Base-by-base conservation (phyloP, 371 early-diverging fungal genomes). In the Mortierella sp. region DNA sequence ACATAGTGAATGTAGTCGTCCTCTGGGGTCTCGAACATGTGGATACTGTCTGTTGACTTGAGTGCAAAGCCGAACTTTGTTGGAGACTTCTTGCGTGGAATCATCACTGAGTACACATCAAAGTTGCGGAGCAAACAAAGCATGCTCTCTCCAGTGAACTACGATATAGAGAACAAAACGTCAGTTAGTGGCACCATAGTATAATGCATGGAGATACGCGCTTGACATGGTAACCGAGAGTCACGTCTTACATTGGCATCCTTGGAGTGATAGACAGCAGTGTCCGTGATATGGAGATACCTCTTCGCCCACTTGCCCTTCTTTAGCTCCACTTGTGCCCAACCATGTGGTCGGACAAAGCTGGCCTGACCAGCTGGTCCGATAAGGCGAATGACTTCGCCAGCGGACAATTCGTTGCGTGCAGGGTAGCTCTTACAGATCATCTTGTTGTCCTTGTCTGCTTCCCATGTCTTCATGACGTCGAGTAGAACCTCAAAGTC, bases 401-500 rank as follows among this genome's bases (percentile, higher is more conserved):
- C 52, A 21, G 77, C 77, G 0, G 77, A 39, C 21, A 79, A 52
- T 43, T 73, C 79, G 24, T 58, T 48, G 22, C 60, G 76, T 2
- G 59, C 71, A 28, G 71, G 59, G 56, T 63, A 78, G 25, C 71
- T 57, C 71, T 68, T 62, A 60, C 72, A 71, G 52, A 72, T 65
- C 73, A 66, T 63, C 57, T 78, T 71, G 57, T 63, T 68, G 57
- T 70, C 74, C 52, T 73, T 73, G 52, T 80, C 73, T 19, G 83
- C 82, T 51, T 95, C 96, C 96, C 96, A 96, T 6, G 88, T 82
- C 52, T 86, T 86, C 24, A 95, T 81, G 7, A 94, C 81, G 65
- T 91, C 89, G 55, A 93, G 83, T 7, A 96, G 87, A 21, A 91
- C 86, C 78, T 96, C 97, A 92, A 94, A 96, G 66, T 94, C 92